Conservation (phyloP, 192 early-diverging fungal genomes). For the Funneliformis mosseae region DNA sequence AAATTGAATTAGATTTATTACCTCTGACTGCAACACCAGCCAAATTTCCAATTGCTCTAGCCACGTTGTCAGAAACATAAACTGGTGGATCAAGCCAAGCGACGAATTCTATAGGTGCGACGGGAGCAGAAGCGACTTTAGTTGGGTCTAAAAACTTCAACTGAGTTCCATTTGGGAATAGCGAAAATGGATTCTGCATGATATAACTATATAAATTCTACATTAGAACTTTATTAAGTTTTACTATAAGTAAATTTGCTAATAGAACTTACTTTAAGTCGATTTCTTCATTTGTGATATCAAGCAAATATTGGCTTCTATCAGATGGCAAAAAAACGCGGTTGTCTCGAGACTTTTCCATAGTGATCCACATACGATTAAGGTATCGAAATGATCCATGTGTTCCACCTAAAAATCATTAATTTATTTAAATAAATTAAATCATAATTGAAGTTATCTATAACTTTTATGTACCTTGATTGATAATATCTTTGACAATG, state of each 20-base stretch:
- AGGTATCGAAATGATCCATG: neutral
- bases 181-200: neutral
- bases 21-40: neutral
- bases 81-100: slow-evolving; percentile 23
- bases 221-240: neutral
- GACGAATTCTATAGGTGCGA: slow-evolving; percentile 10
- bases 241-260: neutral
- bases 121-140: neutral
- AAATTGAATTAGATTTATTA: neutral
- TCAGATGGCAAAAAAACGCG: neutral
- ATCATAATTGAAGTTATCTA: neutral
- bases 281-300: neutral
- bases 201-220: neutral
- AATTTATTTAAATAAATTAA: neutral
- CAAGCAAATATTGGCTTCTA: slow-evolving; percentile 8
- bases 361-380: slow-evolving; percentile 27
- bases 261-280: slow-evolving; percentile 3
- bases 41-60: neutral
- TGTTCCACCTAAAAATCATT: slow-evolving; percentile 4
- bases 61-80: slow-evolving; percentile 25
- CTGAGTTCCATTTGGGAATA: neutral
- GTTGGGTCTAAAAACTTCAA: slow-evolving; percentile 26
- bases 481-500: neutral
- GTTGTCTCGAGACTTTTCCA: slow-evolving; percentile 18
- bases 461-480: neutral